Conservation (phyloP, 1,284 basidiomycete genomes). For the Ceratobasidium sp. region DNA sequence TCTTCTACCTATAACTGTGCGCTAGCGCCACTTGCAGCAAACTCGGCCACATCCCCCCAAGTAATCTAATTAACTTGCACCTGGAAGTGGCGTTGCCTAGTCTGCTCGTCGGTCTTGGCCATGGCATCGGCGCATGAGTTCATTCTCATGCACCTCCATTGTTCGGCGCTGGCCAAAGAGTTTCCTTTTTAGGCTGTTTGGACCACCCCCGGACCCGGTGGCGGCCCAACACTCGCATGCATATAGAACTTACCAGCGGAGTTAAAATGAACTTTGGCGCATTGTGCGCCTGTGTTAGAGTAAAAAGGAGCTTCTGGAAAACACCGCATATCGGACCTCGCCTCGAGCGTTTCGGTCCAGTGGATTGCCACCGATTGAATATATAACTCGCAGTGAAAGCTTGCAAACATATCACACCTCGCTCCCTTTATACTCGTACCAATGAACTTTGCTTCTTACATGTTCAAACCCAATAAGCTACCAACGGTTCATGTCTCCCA, state of each 20-base stretch:
- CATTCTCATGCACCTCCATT: no score
- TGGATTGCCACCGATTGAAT: background rate
- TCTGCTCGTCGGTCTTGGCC: no score
- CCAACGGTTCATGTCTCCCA: conserved; percentile 11
- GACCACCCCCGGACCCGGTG: background rate
- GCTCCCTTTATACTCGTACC: background rate
- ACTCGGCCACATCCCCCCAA: no score
- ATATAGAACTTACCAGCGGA: no score
- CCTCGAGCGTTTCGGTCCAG: background rate
- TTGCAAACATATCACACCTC: background rate
- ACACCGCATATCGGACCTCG: background rate
- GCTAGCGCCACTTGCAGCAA: no score
- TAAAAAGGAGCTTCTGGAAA: background rate
- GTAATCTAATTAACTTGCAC: no score
- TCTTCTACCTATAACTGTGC: no score
- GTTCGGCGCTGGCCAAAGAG: background rate
- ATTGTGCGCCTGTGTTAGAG: background rate
- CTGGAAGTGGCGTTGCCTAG: no score
- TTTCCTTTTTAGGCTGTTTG: conserved; percentile 20
- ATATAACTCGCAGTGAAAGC: background rate
- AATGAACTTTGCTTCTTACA: background rate
- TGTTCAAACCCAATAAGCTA: no score
- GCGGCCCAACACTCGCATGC: no score
- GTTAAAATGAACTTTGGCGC: no score
- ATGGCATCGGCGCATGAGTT: no score